Evolutionary conservation across 2,329 filamentous ascomycete species (phyloP).

Genomic region (Colletotrichum sp.): DNA sequence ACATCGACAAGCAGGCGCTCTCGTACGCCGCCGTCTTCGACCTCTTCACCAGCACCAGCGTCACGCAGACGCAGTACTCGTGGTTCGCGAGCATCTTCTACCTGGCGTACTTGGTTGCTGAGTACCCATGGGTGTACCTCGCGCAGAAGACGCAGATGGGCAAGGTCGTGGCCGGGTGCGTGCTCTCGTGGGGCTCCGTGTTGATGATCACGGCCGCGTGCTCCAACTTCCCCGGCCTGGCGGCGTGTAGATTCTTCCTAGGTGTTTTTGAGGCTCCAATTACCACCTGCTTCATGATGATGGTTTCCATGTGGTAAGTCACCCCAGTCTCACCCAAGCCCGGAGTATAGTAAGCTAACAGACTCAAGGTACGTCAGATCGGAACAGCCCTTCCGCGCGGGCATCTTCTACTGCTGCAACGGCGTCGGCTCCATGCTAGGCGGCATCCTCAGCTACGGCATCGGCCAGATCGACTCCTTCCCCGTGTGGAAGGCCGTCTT

Average conservation of each 20-base stretch:
- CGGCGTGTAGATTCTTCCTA: constrained; percentile 48
- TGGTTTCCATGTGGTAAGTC: constrained; percentile 49
- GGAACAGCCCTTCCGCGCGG: constrained; percentile 51
- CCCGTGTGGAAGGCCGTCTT: constrained; percentile 63
- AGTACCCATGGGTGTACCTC: constrained; percentile 40
- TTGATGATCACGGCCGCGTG: constrained; percentile 47
- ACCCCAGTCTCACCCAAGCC: rapidly evolving
- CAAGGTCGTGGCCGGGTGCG: constrained; percentile 35
- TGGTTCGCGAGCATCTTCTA: constrained; percentile 64
- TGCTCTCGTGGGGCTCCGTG: constrained; percentile 39
- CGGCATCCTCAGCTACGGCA: constrained; percentile 61
- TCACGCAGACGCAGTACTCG: constrained; percentile 51
- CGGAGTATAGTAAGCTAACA: not conserved
- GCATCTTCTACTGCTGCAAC: constrained; percentile 43
- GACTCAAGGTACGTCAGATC: constrained; percentile 41
- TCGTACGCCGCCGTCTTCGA: constrained; percentile 62
- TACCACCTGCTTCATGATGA: constrained; percentile 55
- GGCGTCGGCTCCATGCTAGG: constrained; percentile 67
- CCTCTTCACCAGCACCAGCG: constrained; percentile 52
- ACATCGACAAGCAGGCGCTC: constrained; percentile 61
- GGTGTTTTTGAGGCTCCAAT: constrained; percentile 53
- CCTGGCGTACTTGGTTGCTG: constrained; percentile 49
- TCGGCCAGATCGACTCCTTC: constrained; percentile 61
- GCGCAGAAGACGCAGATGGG: constrained; percentile 39
- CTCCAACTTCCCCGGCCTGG: constrained; percentile 44